These are phyloP conservation scores for Plectosphaerella plurivora DNA, from an alignment of 2,329 filamentous ascomycete genomes.

Conservation along the genomic window DNA sequence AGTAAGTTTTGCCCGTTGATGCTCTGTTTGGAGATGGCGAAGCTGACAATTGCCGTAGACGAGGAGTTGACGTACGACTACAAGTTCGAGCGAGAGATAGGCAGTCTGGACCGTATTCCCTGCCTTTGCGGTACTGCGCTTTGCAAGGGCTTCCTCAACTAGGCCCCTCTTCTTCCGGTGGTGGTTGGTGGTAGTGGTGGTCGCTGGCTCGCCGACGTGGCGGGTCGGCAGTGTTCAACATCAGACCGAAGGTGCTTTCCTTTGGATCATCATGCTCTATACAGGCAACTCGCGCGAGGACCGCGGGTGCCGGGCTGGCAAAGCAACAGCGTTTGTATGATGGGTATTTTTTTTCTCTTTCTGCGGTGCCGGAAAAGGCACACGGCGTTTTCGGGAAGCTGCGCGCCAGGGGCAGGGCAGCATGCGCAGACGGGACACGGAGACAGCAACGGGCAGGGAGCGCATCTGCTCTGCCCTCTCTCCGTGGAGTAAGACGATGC, in stretches of 20 bases:
- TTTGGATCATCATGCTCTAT: neutral
- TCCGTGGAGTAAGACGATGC: neutral
- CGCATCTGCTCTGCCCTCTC: neutral
- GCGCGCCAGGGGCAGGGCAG: neutral
- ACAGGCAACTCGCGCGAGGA: neutral
- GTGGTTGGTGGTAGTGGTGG: neutral
- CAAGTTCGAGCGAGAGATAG: slow-evolving; percentile 97
- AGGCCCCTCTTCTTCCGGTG: slow-evolving; percentile 22
- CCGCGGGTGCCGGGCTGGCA: neutral
- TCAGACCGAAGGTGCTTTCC: neutral
- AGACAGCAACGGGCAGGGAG: neutral
- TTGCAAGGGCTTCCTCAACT: slow-evolving; percentile 99
- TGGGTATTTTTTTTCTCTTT: neutral
- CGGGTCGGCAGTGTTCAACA: no score
- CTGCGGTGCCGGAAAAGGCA: neutral
- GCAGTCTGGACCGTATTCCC: slow-evolving; percentile 90
- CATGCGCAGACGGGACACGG: neutral
- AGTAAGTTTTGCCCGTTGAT: slow-evolving; percentile 56
- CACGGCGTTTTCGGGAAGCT: neutral
- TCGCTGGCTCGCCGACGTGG: neutral
- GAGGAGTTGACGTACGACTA: slow-evolving; percentile 99
- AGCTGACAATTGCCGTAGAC: slow-evolving; percentile 51
- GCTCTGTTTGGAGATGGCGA: neutral
- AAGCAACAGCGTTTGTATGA: neutral
- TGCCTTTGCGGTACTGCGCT: slow-evolving; percentile 94